phyloP scores from a whole-genome alignment of 352 stramenopile species.

The Phytophthora pisi region DNA sequence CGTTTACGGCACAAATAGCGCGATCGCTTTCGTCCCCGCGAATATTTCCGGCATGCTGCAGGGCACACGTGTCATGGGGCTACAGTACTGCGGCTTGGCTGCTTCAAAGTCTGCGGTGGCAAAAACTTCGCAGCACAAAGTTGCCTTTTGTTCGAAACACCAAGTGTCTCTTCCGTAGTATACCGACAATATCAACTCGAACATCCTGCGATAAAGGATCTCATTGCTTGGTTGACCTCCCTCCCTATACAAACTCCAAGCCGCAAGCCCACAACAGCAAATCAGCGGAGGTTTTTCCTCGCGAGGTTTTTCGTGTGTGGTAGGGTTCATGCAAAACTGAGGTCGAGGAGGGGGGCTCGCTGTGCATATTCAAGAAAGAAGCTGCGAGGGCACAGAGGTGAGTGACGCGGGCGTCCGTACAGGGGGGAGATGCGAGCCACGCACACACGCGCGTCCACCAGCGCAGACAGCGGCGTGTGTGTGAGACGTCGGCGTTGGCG shows the following conservation, averaged over 20 bases:
- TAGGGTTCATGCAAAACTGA: slow-evolving; percentile 23
- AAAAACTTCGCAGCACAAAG: neutral
- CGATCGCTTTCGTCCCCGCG: neutral
- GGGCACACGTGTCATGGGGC: neutral
- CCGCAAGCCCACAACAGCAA: slow-evolving; percentile 29
- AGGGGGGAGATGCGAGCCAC: neutral
- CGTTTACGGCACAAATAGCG: neutral
- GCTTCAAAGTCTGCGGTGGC: neutral
- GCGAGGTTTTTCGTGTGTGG: slow-evolving; percentile 25
- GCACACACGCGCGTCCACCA: neutral
- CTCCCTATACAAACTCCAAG: slow-evolving; percentile 11
- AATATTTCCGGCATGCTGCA: neutral
- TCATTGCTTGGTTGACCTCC: slow-evolving; percentile 1
- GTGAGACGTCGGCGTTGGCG: too few relatives aligned
- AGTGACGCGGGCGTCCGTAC: slow-evolving; percentile 6
- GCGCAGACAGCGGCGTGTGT: neutral
- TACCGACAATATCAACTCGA: neutral
- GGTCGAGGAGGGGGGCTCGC: slow-evolving; percentile 1
- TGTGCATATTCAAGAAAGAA: slow-evolving; percentile 47
- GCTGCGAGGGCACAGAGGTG: slow-evolving; percentile 27
- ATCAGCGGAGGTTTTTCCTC: slow-evolving; percentile 23
- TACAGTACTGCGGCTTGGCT: neutral
- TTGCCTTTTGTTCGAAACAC: slow-evolving; percentile 2
- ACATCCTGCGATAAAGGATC: neutral
- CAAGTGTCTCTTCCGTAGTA: neutral